These are phyloP conservation scores for Amanita subjunquillea DNA, from an alignment of 768 basidiomycete genomes.

Conservation along the genomic window DNA sequence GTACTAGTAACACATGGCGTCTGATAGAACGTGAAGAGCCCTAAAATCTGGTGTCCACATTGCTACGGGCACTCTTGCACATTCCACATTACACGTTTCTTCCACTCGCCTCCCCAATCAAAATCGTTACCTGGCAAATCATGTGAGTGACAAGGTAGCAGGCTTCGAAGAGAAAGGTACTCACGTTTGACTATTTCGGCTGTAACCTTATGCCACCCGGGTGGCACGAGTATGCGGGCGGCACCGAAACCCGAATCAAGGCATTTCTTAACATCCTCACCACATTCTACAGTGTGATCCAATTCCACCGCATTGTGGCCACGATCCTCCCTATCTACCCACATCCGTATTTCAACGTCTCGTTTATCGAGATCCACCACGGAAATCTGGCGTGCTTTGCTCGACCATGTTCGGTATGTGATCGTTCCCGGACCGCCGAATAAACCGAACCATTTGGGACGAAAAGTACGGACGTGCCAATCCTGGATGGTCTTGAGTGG, in stretches of 20 bases:
- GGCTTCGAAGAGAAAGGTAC: not conserved
- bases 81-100: not conserved
- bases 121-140: not conserved
- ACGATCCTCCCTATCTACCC: not conserved
- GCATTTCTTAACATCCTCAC: not conserved
- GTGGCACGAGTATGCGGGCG: not conserved
- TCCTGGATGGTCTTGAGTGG: not conserved
- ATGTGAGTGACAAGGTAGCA: not conserved
- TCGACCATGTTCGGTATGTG: not conserved
- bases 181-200: not conserved
- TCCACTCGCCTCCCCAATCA: not conserved
- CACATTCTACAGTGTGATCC: not conserved
- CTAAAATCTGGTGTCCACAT: not conserved
- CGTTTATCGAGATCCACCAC: constrained; percentile 4
- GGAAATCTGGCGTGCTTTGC: not conserved
- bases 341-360: not conserved
- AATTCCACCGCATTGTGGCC: not conserved
- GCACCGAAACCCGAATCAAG: not conserved
- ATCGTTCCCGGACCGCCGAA: not conserved
- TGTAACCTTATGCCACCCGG: constrained; percentile 1
- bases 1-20: constrained; percentile 17
- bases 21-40: not conserved
- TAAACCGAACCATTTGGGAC: constrained; percentile 1
- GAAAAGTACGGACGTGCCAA: not conserved
- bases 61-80: not conserved